Conservation (phyloP, 2,329 filamentous ascomycete genomes). For the Diaporthe batatas region DNA sequence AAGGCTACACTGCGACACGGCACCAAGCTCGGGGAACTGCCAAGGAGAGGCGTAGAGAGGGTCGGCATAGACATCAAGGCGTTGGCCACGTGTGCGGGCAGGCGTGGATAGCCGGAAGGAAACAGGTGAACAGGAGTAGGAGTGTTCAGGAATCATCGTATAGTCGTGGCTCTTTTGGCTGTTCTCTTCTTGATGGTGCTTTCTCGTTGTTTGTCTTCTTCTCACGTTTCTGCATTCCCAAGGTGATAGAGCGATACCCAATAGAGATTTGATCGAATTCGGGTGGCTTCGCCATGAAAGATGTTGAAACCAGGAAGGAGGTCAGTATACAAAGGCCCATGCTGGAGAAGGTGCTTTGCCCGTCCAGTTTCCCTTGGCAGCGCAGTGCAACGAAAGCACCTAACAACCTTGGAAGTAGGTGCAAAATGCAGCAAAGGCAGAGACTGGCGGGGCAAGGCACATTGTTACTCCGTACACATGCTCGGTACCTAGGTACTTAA, state of each 20-base stretch:
- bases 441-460: background rate
- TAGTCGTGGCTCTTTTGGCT: background rate
- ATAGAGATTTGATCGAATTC: background rate
- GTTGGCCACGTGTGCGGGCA: slow-evolving; percentile 9
- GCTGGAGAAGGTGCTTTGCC: no score
- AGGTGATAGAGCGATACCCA: slow-evolving; percentile 32
- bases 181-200: background rate
- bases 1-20: background rate
- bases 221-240: background rate
- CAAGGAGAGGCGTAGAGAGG: background rate
- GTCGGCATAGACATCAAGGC: background rate
- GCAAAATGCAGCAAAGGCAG: background rate
- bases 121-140: background rate
- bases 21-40: no score
- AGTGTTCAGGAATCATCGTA: background rate
- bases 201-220: background rate
- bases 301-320: no score
- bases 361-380: no score
- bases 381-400: no score
- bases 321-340: no score
- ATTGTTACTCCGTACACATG: no score
- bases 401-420: no score
- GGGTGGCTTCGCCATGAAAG: background rate
- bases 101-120: background rate
- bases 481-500: no score